These are phyloP conservation scores for Sarocladium brachiariae DNA, from an alignment of 2,329 filamentous ascomycete species.

Conservation along the genomic window DNA sequence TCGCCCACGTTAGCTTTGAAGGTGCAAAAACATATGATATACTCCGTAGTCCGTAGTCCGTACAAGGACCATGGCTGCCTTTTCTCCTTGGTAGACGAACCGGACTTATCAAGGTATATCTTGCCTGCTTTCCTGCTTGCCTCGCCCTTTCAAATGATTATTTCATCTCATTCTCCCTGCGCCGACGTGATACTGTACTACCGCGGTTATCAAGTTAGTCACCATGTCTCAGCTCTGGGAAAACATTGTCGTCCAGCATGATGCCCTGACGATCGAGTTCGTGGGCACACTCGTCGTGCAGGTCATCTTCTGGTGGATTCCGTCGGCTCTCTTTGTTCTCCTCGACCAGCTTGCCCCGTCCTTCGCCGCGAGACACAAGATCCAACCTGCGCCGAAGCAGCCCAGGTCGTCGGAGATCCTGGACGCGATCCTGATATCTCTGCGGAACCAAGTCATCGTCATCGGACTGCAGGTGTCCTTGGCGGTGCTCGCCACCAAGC, in stretches of 20 bases:
- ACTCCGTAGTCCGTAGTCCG: too few relatives aligned
- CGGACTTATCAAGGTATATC: too few relatives aligned
- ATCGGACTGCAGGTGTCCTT: constrained; percentile 22
- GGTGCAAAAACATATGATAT: too few relatives aligned
- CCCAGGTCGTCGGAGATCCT: constrained; percentile 37
- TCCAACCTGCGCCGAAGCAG: constrained; percentile 44
- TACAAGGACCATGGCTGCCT: too few relatives aligned
- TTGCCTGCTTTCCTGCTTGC: too few relatives aligned
- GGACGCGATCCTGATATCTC: constrained; percentile 35
- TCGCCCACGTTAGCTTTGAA: too few relatives aligned
- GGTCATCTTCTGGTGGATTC: constrained; percentile 39
- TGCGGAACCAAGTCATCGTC: constrained; percentile 40
- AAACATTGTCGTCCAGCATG: constrained; percentile 18
- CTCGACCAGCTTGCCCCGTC: constrained; percentile 37
- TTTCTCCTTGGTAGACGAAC: too few relatives aligned
- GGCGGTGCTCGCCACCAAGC: background rate
- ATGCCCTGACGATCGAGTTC: constrained; percentile 31
- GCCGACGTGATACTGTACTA: too few relatives aligned
- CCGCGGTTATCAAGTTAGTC: too few relatives aligned
- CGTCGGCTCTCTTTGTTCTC: constrained; percentile 32
- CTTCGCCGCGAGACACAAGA: constrained; percentile 45
- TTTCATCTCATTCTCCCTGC: too few relatives aligned
- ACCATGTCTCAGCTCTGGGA: constrained; percentile 15
- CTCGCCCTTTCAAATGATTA: too few relatives aligned
- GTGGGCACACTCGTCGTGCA: constrained; percentile 33